These are phyloP conservation scores for Zhuliangozyma parablackwelliae DNA, from an alignment of 1,139 yeast species.

Conservation along the genomic window DNA sequence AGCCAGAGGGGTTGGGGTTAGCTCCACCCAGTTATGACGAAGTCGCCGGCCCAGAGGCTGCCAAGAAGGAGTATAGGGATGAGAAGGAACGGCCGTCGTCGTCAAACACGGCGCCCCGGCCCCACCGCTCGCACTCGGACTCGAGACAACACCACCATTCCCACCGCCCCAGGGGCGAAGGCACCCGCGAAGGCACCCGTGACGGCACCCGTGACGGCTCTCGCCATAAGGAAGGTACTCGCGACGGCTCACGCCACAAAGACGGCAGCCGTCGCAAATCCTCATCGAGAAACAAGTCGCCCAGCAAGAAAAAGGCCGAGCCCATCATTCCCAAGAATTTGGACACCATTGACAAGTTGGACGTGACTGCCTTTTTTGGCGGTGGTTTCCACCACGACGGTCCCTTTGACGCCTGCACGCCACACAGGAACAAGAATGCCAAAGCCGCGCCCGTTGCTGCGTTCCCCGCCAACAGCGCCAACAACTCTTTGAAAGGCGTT, in stretches of 20 bases:
- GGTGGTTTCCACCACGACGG: constrained; percentile 97
- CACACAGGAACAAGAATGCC: constrained; percentile 81
- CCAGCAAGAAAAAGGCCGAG: constrained; percentile 37
- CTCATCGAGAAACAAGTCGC: constrained; percentile 22
- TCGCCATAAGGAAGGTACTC: too few relatives aligned
- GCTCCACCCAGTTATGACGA: constrained; percentile 69
- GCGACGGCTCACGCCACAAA: constrained; percentile 1
- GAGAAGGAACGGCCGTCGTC: constrained; percentile 41
- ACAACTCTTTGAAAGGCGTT: constrained; percentile 73
- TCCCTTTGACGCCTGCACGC: constrained; percentile 97
- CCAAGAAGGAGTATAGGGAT: constrained; percentile 44
- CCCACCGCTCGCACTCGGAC: constrained; percentile 8
- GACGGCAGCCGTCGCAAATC: constrained; percentile 3
- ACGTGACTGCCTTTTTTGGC: constrained; percentile 94
- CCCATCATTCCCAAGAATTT: constrained; percentile 54
- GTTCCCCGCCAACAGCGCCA: constrained; percentile 93
- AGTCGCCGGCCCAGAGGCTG: constrained; percentile 49
- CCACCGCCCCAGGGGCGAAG: too few relatives aligned
- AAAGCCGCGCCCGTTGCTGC: constrained; percentile 91
- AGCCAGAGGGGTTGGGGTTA: constrained; percentile 10
- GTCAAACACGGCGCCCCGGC: constrained; percentile 1
- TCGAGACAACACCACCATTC: neutral
- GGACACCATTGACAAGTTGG: constrained; percentile 91
- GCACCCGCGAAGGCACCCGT: too few relatives aligned
- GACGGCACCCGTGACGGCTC: too few relatives aligned